Conservation (phyloP, 2,329 filamentous ascomycete genomes). For the Hypoxylon sp. region DNA sequence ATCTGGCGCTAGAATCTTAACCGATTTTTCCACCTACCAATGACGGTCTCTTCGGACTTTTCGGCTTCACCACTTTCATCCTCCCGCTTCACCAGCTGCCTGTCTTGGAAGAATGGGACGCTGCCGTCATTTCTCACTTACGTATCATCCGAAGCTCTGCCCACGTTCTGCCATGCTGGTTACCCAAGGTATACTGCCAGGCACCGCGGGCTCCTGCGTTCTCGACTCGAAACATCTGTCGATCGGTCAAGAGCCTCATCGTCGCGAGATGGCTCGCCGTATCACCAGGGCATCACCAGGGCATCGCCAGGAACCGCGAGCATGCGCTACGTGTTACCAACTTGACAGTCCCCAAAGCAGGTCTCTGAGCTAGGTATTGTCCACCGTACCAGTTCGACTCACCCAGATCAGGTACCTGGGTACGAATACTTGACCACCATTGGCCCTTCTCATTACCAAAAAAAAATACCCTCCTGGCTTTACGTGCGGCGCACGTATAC, state of each 20-base stretch:
- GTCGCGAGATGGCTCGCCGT: constrained; percentile 3
- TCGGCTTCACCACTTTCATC: neutral
- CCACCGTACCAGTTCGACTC: neutral
- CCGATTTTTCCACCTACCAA: neutral
- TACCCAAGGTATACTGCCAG: constrained; percentile 19
- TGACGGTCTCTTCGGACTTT: neutral
- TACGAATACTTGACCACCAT: neutral
- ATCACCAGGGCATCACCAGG: too few species aligned
- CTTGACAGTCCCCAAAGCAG: neutral
- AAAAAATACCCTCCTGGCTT: neutral
- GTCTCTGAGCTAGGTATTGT: too few species aligned
- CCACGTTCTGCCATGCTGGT: neutral
- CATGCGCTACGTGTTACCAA: constrained; percentile 6
- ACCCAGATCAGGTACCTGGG: too few species aligned
- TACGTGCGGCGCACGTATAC: neutral
- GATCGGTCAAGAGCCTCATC: constrained; percentile 29
- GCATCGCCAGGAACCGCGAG: too few species aligned
- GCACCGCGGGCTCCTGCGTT: constrained; percentile 10
- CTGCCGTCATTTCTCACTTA: constrained; percentile 1
- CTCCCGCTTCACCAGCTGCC: neutral
- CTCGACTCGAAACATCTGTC: constrained; percentile 4
- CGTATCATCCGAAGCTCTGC: constrained; percentile 4
- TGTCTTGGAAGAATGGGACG: neutral
- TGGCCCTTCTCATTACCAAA: neutral
- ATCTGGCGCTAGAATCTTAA: constrained; percentile 22